Evolutionary conservation across 2,329 filamentous ascomycete genomes (phyloP).

Genomic region (Aspergillus terreus): DNA sequence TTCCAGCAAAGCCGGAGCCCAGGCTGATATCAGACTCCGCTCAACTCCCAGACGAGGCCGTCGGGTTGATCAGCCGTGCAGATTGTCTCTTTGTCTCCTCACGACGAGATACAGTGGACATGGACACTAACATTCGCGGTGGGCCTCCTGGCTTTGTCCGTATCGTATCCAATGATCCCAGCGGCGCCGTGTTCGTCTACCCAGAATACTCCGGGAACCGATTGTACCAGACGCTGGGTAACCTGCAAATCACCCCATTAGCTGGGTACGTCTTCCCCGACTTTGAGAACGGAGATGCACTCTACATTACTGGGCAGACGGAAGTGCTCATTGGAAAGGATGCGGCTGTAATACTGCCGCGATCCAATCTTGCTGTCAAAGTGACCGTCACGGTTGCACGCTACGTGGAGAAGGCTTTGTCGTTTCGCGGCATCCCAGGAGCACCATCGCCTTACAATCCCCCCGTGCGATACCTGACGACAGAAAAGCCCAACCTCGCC

Average conservation of each 20-base stretch:
- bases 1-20: conserved; percentile 53
- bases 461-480: conserved; percentile 59
- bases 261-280: conserved; percentile 71
- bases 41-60: conserved; percentile 51
- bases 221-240: conserved; percentile 79
- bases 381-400: conserved; percentile 60
- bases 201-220: conserved; percentile 84
- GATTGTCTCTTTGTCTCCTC: conserved; percentile 79
- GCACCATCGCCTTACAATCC: conserved; percentile 78
- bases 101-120: conserved; percentile 57
- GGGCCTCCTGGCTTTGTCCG: conserved; percentile 71
- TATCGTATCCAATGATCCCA: conserved; percentile 54
- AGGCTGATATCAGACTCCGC: conserved; percentile 46
- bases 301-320: conserved; percentile 70
- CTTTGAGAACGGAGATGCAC: conserved; percentile 66
- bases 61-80: conserved; percentile 58
- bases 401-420: conserved; percentile 62
- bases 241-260: conserved; percentile 62
- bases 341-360: conserved; percentile 61
- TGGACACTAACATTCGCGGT: conserved; percentile 83
- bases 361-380: conserved; percentile 68
- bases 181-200: conserved; percentile 58
- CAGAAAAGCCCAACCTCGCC: conserved; percentile 47
- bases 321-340: conserved; percentile 62
- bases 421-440: conserved; percentile 60